These are phyloP conservation scores for Rhizophora apiculata DNA, from an alignment of 345 rosid genomes.

Conservation along the genomic window DNA sequence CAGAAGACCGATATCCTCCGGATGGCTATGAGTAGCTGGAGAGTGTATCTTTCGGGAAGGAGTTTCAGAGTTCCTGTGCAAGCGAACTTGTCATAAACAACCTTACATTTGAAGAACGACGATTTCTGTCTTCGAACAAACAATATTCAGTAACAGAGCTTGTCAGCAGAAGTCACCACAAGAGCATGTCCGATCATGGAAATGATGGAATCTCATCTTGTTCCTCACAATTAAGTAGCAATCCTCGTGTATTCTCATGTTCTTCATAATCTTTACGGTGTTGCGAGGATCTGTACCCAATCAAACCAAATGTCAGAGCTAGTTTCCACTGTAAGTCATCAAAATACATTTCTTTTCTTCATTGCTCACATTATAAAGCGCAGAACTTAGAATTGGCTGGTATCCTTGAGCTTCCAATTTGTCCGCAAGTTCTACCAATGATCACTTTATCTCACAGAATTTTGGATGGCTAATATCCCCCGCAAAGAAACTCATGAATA, in stretches of 20 bases:
- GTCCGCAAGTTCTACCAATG: slow-evolving; percentile 44
- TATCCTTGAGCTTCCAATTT: slow-evolving; percentile 44
- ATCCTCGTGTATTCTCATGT: slow-evolving; percentile 69
- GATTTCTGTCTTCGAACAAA: no score
- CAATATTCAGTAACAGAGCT: no score
- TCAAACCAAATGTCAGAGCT: slow-evolving; percentile 44
- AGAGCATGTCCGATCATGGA: no score
- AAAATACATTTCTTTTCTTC: slow-evolving; percentile 53
- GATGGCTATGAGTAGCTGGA: no score
- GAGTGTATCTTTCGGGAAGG: no score
- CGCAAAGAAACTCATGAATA: slow-evolving; percentile 57
- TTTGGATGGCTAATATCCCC: slow-evolving; percentile 60
- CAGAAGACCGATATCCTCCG: no score
- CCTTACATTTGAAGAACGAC: no score
- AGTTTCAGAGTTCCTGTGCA: no score
- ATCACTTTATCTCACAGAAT: slow-evolving; percentile 44
- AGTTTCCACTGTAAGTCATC: slow-evolving; percentile 64
- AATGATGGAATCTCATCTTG: slow-evolving; percentile 35
- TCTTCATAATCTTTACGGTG: slow-evolving; percentile 61
- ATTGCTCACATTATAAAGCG: slow-evolving; percentile 45
- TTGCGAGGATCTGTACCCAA: slow-evolving; percentile 34
- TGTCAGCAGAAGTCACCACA: no score
- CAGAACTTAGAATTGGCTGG: slow-evolving; percentile 48
- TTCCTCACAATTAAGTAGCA: slow-evolving; percentile 71
- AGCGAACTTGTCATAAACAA: no score